phyloP scores from a whole-genome alignment of 2,329 filamentous ascomycete species.

The Cordyceps cicadae region DNA sequence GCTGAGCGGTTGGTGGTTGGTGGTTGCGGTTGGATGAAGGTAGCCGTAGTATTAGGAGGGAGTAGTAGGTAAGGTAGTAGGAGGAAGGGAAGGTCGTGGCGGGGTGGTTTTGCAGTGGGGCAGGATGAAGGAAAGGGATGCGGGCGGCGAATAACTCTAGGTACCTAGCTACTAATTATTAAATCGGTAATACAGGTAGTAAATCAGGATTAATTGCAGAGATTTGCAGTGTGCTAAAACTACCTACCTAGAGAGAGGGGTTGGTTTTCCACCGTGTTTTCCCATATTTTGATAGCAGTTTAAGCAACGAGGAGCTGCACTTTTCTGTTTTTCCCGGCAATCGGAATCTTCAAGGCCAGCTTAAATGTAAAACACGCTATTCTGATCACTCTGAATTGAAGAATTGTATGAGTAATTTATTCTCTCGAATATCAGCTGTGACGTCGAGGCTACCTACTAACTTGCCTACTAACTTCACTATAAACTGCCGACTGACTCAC shows the following conservation, averaged over 20 bases:
- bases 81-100: background rate
- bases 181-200: background rate
- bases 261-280: background rate
- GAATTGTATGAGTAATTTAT: too few species aligned
- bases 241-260: too few species aligned
- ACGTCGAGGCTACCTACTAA: too few species aligned
- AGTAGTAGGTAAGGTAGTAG: too few species aligned
- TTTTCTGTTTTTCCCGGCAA: background rate
- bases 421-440: too few species aligned
- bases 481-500: background rate
- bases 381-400: too few species aligned
- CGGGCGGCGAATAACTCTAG: background rate
- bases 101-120: slow-evolving; percentile 7
- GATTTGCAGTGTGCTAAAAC: background rate
- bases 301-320: too few species aligned
- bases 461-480: too few species aligned
- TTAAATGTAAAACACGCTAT: too few species aligned
- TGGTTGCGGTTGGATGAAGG: background rate
- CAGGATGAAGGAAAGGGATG: background rate
- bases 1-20: background rate
- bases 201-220: background rate
- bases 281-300: background rate
- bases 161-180: too few species aligned
- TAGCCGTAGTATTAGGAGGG: too few species aligned
- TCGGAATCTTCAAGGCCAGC: too few species aligned